Evolutionary conservation across 306 rosid genomes (phyloP), one percentile per base, ranked within the genome.

Genomic region (Crotalaria pallida): DNA sequence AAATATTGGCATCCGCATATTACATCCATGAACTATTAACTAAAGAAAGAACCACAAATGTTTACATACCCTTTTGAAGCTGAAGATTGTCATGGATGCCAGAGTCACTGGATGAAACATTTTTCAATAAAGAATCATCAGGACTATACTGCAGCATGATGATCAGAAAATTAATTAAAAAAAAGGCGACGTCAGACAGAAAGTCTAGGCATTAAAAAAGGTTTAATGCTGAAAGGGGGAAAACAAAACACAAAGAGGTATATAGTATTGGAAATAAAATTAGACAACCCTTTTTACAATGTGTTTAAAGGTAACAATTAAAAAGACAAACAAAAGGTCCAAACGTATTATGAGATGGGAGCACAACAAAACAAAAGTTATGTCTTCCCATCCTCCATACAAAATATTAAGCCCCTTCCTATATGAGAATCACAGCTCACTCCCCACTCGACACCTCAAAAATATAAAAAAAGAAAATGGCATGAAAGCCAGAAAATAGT

Each of bases 91-190:
- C 87, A 58, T 62, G 68, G 71, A 40, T 72, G 67, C 79, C 71
- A 61, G 58, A 76, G 80, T 79, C 82, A 24, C 88, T 81, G 27
- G 75, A 77, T 29, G 85, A 84, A 45, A 67, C 76, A 45, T 71
- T 71, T 83, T 85, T 84, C 34, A 72, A 29, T 1, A 84, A 67
- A 43, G 61, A 86, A 62, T 74, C 88, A 72, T 77, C 87, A 7
- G 71, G 82, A 66, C 68, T 80, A 73, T 65, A 75, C 99, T 94
- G 95, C 84, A 74, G 50, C 72, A 75, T 45, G 19, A 60, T 27
- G 56, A 19, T 55, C 44, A 76, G 7, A 67, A 64, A 73, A 52
- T 51, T 60, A 83, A n/a, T 56, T 45, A 23, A 58, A 60, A 17
- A 38, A 31, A 31, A 8, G 24, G 29, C 67, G 62, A 69, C 17